phyloP scores from a whole-genome alignment of 139 green algal species.

The Asterochloris erici region DNA sequence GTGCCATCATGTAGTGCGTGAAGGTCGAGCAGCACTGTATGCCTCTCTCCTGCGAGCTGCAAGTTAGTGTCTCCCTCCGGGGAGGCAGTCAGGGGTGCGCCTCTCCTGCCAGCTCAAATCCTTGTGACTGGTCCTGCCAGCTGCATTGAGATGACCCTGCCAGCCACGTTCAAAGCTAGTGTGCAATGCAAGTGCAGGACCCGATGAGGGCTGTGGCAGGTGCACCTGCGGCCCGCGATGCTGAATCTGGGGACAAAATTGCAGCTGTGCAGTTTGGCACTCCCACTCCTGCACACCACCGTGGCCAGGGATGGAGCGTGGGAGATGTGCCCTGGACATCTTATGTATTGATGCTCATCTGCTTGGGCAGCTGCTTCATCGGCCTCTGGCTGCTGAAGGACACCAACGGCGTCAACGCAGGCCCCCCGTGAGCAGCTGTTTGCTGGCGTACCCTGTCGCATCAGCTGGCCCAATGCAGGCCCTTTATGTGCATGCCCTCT shows the following conservation, averaged over 20 bases:
- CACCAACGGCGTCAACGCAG: neutral
- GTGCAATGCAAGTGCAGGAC: neutral
- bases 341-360: slow-evolving; percentile 1
- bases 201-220: neutral
- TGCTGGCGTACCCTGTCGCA: neutral
- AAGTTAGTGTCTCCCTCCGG: too few relatives aligned
- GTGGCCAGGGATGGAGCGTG: neutral
- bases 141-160: neutral
- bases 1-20: too few relatives aligned
- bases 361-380: neutral
- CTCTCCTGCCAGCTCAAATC: neutral
- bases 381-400: slow-evolving; percentile 19
- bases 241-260: neutral
- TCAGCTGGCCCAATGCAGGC: neutral
- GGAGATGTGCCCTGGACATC: slow-evolving; percentile 3
- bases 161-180: neutral
- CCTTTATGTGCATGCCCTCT: neutral
- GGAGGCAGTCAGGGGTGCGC: neutral
- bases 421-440: neutral
- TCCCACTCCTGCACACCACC: neutral
- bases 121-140: neutral
- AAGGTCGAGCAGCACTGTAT: too few relatives aligned
- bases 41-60: too few relatives aligned
- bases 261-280: neutral
- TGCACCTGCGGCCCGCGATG: neutral